phyloP scores from a whole-genome alignment of 2,329 filamentous ascomycete species.

The Alternaria hordeiaustralica region DNA sequence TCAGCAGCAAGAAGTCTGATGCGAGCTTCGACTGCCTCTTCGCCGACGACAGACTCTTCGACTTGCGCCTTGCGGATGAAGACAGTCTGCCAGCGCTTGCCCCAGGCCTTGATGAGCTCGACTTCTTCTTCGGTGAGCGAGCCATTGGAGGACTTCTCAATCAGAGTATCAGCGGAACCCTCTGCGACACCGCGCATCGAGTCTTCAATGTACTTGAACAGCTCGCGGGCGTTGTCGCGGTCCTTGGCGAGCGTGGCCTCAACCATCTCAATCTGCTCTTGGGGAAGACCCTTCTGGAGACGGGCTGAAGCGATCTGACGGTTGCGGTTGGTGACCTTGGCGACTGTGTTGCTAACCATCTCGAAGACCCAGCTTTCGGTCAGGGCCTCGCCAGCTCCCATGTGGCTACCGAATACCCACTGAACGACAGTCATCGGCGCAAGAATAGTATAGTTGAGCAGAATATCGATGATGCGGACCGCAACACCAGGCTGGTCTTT shows the following conservation, averaged over 20 bases:
- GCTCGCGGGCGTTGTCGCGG: slow-evolving; percentile 73
- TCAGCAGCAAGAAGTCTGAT: slow-evolving; percentile 44
- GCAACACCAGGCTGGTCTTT: slow-evolving; percentile 88
- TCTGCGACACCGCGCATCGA: slow-evolving; percentile 73
- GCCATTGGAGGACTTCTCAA: slow-evolving; percentile 69
- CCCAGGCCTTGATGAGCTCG: slow-evolving; percentile 78
- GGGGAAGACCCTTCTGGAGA: slow-evolving; percentile 62
- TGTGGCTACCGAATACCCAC: slow-evolving; percentile 79
- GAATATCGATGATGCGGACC: slow-evolving; percentile 91
- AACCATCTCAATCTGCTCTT: slow-evolving; percentile 65
- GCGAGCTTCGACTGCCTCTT: slow-evolving; percentile 59
- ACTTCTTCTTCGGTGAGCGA: slow-evolving; percentile 52
- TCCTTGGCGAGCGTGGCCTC: slow-evolving; percentile 74
- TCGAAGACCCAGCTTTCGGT: slow-evolving; percentile 83
- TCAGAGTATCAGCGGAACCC: slow-evolving; percentile 75
- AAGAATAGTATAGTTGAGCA: slow-evolving; percentile 96
- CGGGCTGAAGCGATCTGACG: slow-evolving; percentile 76
- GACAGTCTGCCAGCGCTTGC: slow-evolving; percentile 82
- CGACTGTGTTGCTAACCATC: slow-evolving; percentile 84
- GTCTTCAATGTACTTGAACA: slow-evolving; percentile 84
- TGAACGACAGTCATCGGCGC: slow-evolving; percentile 84
- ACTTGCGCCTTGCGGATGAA: slow-evolving; percentile 83
- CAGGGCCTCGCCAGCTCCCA: slow-evolving; percentile 70
- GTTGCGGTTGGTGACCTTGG: slow-evolving; percentile 87
- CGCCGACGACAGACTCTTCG: slow-evolving; percentile 75